Evolutionary conservation across 805 yeast genomes (phyloP).

Genomic region (Myxozyma geophila): DNA sequence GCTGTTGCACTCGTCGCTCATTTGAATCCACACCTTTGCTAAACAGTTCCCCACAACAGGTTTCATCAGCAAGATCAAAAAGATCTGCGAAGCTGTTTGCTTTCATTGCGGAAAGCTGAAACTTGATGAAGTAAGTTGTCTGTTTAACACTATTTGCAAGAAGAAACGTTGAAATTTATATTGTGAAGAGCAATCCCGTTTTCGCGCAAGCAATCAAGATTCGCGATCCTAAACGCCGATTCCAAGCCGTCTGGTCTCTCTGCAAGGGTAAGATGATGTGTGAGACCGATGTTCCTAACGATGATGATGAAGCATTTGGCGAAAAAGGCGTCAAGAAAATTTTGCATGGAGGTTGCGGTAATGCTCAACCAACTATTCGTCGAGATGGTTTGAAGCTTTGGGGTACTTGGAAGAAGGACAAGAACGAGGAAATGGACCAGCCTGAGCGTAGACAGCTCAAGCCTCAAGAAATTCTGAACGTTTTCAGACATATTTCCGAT

Average conservation of each 20-base stretch:
- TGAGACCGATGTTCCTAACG: slow-evolving; percentile 75
- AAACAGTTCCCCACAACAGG: slow-evolving; percentile 33
- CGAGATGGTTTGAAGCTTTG: slow-evolving; percentile 93
- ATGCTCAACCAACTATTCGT: slow-evolving; percentile 92
- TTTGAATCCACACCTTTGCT: background rate
- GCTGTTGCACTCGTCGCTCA: background rate
- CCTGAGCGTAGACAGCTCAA: slow-evolving; percentile 89
- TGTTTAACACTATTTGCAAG: background rate
- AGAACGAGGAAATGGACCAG: slow-evolving; percentile 80
- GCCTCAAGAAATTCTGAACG: slow-evolving; percentile 87
- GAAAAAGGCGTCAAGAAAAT: slow-evolving; percentile 51
- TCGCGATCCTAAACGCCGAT: slow-evolving; percentile 92
- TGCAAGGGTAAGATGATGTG: slow-evolving; percentile 88
- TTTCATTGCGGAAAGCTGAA: slow-evolving; percentile 97
- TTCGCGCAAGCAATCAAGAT: slow-evolving; percentile 88
- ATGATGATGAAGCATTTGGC: slow-evolving; percentile 57
- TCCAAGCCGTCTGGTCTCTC: slow-evolving; percentile 93
- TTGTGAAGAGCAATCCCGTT: slow-evolving; percentile 57
- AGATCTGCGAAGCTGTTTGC: slow-evolving; percentile 94
- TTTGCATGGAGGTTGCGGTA: slow-evolving; percentile 97
- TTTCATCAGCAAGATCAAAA: slow-evolving; percentile 89
- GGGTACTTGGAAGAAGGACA: slow-evolving; percentile 98
- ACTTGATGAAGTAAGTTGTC: slow-evolving; percentile 68
- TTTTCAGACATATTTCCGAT: slow-evolving; percentile 85
- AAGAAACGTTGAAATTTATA: slow-evolving; percentile 8